Base-by-base conservation (phyloP, 129 eudicot species). In the Flaveria bidentis region DNA sequence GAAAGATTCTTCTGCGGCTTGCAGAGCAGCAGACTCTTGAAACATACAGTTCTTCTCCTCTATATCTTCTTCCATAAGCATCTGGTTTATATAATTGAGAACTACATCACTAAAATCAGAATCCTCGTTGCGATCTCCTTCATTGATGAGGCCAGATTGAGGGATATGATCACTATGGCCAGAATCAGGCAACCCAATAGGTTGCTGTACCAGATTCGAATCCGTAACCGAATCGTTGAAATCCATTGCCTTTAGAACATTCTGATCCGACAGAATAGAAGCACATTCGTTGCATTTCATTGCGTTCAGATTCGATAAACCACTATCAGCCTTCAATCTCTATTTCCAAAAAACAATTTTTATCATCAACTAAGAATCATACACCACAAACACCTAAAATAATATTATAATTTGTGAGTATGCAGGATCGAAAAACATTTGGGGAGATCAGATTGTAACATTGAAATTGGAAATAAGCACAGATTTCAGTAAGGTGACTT, bases 51-150 rank as follows among this genome's bases (percentile, higher is more conserved):
- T 73, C 72, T 84, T 90, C 46, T 90, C 96, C 47, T 88, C 96
- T 71, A 82, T 85, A 76, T 93, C 90, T 71, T 93, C 96, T 90
- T 93, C 98, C 98, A 93, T 93, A 49, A 93, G 98, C 79, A 93
- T 87, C 79, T 86, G 89, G 71, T 71, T 88, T 57, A 93, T 90
- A 50, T 88, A 93, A 74, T 83, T 87, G 22, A 93, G 96, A 64
- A 85, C 89, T 45, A 55, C 72, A 78, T 90, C 98, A 80, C 90
- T 90, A 80, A 90, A 90, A 82, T 93, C 96, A 16, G 56, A 84
- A 75, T 93, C 96, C 68, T 93, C 98, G 13, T 78, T 83, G 17
- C 67, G 62, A 77, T 85, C 88, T 41, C 60, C 82, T 71, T 83
- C 85, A 12, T 69, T 13, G 8, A 76, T 85, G 28, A 23, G 68